Evolutionary conservation across 306 rosid species (phyloP).

Genomic region (Castanea mollissima): DNA sequence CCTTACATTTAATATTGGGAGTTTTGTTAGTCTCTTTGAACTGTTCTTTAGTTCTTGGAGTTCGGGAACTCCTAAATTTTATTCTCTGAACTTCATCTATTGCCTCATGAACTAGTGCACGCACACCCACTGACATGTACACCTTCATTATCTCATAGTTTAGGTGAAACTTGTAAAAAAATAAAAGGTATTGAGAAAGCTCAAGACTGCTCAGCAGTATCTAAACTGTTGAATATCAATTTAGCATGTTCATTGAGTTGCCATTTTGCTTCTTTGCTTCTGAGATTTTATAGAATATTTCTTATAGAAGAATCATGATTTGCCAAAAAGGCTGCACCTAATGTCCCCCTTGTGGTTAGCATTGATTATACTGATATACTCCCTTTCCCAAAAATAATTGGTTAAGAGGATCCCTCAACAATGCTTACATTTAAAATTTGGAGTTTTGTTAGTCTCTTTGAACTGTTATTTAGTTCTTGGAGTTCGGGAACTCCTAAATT

Average conservation of each 20-base stretch:
- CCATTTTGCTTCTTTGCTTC: not conserved
- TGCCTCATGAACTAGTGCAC: no score
- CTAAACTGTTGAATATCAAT: not conserved
- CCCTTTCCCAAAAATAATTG: conserved; percentile 11
- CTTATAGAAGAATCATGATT: not conserved
- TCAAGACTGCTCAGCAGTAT: no score
- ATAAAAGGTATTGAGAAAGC: not conserved
- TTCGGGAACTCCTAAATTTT: conserved; percentile 36
- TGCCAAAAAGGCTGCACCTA: not conserved
- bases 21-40: conserved; percentile 30
- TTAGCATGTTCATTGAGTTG: not conserved
- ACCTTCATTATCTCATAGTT: not conserved
- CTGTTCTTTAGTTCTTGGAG: conserved; percentile 25
- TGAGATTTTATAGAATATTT: not conserved
- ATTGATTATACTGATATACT: conserved; percentile 9
- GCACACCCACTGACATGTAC: not conserved
- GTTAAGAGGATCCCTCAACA: conserved; percentile 18
- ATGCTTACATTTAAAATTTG: conserved; percentile 31
- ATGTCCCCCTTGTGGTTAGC: not conserved
- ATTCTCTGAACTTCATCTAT: no score
- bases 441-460: conserved; percentile 28
- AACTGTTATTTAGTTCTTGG: conserved; percentile 23
- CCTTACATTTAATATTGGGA: conserved; percentile 24
- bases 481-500: conserved; percentile 38
- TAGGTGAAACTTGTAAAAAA: not conserved